Evolutionary conservation across 768 basidiomycete genomes (phyloP), one percentile per base, ranked within the genome.

Genomic region (Termitomyces sp.): DNA sequence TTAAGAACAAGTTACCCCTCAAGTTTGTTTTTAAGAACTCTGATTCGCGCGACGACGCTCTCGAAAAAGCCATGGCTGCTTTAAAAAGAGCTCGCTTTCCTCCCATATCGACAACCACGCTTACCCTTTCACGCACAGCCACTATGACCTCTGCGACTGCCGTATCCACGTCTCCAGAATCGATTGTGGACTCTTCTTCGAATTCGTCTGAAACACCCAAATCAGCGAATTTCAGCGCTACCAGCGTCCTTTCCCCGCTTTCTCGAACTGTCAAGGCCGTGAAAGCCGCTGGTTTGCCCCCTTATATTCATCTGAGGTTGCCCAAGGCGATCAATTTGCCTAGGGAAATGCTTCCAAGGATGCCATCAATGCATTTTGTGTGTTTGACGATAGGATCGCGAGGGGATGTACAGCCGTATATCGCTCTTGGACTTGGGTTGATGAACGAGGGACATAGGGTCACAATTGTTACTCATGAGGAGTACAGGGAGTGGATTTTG

Each of bases 381-480:
- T 82, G 81, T 66, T 68, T 89, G 47, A 86, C 84, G 4, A 88
- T 88, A 55, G 86, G 87, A 18, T 85, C 83, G 15, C 72, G 87
- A 67, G 84, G 83, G 6, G 83, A 87, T 63, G 83, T 87, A 3
- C 85, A 87, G 61, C 85, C 85, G 11, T 86, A 81, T 66, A 76
- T 86, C 49, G 81, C 83, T 3, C 73, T 86, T 34, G 82, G 81
- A 3, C 69, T 81, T 0, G 72, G 74, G 5, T 67, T 86, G 49
- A 70, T 71, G 62, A 76, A 77, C 39, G 72, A 82, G 58, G 76
- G 77, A 0, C 84, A 85, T 65, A 70, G 75, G 0, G 80, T 85
- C 1, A 77, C 83, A 3, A 81, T 87, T 37, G 83, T 79, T 2
- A 84, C 83, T 2, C 85, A 87, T 65, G 76, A 78, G 57, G 82